Conservation (phyloP, 495 filamentous ascomycete species). For the Penicillium cinerascens region DNA sequence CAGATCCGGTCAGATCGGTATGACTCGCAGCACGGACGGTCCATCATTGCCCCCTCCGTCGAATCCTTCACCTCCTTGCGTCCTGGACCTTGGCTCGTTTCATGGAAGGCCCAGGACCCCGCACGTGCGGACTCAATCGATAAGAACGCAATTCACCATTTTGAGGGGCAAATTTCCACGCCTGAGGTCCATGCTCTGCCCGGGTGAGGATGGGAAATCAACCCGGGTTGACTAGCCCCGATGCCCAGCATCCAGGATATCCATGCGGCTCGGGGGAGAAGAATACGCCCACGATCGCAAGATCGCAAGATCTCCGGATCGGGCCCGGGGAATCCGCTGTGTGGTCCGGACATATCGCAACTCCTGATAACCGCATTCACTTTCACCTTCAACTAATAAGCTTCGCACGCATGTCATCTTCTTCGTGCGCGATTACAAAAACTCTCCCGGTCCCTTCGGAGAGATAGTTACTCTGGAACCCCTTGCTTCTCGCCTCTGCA, state of each 20-base stretch:
- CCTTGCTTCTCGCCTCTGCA: slow-evolving; percentile 24
- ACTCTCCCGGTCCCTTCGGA: background rate
- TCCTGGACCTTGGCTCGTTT: slow-evolving; percentile 1
- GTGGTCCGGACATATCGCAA: background rate
- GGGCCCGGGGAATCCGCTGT: background rate
- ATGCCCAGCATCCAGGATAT: background rate
- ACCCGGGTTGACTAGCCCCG: background rate
- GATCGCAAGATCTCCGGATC: background rate
- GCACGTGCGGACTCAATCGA: slow-evolving; percentile 8
- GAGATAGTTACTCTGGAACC: background rate
- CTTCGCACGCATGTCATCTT: slow-evolving; percentile 14
- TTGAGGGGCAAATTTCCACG: background rate
- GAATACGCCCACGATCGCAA: slow-evolving; percentile 1
- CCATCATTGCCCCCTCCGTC: slow-evolving; percentile 12
- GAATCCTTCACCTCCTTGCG: slow-evolving; percentile 18
- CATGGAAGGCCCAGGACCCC: background rate
- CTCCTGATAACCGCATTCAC: background rate
- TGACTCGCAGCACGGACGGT: slow-evolving; percentile 23
- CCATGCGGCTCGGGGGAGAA: slow-evolving; percentile 11
- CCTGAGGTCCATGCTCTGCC: background rate
- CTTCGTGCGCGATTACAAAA: background rate
- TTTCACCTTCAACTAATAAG: slow-evolving; percentile 7
- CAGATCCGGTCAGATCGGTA: slow-evolving; percentile 10
- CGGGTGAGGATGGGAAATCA: background rate
- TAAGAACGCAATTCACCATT: background rate